A percentile compares a stretch with the other conserved stretches of the same genome.
Evolutionary conservation across 208 protist species (phyloP).

Genomic region (Novymonas esmeraldas): DNA sequence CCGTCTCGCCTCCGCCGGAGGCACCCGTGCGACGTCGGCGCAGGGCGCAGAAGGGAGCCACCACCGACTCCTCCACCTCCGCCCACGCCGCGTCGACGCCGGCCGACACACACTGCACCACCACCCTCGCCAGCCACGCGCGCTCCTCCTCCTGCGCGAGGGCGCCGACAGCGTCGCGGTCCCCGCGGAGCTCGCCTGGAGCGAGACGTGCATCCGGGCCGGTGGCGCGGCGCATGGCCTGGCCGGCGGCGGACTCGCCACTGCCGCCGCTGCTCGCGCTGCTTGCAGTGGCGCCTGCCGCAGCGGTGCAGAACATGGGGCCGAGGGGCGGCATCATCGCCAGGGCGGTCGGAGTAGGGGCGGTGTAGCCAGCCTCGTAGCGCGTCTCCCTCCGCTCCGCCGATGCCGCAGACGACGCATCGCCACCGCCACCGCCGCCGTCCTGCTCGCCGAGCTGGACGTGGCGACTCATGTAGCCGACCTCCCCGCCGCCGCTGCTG

Average conservation of each 20-base stretch:
- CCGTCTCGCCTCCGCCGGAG: neutral
- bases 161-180: neutral
- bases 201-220: neutral
- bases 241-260: slow-evolving; percentile 6
- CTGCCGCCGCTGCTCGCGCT: neutral
- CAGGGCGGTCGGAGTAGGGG: slow-evolving; percentile 4
- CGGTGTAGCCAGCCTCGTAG: slow-evolving; percentile 5
- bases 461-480: slow-evolving; percentile 25
- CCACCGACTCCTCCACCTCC: slow-evolving; percentile 16
- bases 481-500: slow-evolving; percentile 10
- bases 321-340: slow-evolving; percentile 8
- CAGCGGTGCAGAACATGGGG: slow-evolving; percentile 9
- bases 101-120: slow-evolving; percentile 26
- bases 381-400: neutral
- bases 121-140: slow-evolving; percentile 22
- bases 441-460: slow-evolving; percentile 4
- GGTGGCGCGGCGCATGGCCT: slow-evolving; percentile 6
- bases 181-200: neutral
- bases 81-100: slow-evolving; percentile 42
- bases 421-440: slow-evolving; percentile 6
- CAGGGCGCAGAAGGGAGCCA: slow-evolving; percentile 15
- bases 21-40: neutral
- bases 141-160: slow-evolving; percentile 25
- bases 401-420: no score
- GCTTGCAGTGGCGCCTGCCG: neutral